phyloP scores from a whole-genome alignment of 257 asterid species.

The Cinchona pubescens region DNA sequence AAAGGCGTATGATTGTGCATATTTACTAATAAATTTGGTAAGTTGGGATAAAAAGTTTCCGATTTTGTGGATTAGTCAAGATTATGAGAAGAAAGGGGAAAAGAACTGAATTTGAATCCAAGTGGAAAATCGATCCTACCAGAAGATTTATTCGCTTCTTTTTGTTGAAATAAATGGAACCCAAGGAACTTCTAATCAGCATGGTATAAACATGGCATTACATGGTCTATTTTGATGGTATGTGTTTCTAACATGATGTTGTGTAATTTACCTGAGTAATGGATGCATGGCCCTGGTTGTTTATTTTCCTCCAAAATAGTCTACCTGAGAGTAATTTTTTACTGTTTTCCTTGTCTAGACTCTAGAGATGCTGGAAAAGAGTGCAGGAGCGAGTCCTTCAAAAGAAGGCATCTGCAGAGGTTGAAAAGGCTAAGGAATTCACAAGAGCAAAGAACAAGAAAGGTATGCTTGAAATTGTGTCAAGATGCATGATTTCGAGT shows the following conservation, averaged over 20 bases:
- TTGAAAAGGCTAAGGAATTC: slow-evolving; percentile 57
- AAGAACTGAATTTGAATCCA: not conserved
- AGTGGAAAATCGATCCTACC: not conserved
- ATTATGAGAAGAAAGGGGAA: not conserved
- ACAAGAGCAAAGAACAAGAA: slow-evolving; percentile 68
- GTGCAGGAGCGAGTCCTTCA: slow-evolving; percentile 61
- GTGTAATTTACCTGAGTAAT: not conserved
- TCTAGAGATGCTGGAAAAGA: slow-evolving; percentile 79
- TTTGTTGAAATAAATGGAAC: not conserved
- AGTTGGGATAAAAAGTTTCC: not conserved
- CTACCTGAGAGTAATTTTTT: not conserved
- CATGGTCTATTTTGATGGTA: not conserved
- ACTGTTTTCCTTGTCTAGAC: slow-evolving; percentile 35
- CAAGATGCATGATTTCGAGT: not conserved
- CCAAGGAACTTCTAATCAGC: not conserved
- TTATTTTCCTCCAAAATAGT: not conserved
- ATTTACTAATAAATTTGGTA: not conserved
- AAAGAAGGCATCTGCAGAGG: slow-evolving; percentile 69
- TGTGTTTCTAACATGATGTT: not conserved
- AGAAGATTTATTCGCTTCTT: not conserved
- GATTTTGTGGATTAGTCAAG: not conserved
- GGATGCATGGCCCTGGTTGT: not conserved
- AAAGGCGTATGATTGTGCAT: not conserved
- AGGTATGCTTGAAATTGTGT: slow-evolving; percentile 34
- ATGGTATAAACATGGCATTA: not conserved